phyloP scores from a whole-genome alignment of 768 basidiomycete species.

The Scleroderma citrinum region DNA sequence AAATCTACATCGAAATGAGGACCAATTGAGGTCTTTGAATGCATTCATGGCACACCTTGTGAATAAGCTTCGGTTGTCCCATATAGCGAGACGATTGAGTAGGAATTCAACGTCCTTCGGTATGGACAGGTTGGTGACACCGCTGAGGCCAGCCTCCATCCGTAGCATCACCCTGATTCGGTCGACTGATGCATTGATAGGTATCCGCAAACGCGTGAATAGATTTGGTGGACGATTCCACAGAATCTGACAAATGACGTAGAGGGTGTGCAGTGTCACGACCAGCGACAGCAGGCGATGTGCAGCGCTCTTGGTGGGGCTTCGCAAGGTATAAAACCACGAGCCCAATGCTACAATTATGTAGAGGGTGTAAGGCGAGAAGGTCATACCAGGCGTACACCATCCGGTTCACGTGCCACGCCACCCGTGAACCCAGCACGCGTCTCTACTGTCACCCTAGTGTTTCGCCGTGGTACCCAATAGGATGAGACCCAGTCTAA shows the following conservation, averaged over 20 bases:
- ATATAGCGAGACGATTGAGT: conserved; percentile 48
- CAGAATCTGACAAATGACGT: conserved; percentile 12
- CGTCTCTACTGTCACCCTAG: too few species aligned
- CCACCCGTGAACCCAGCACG: too few species aligned
- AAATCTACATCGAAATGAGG: conserved; percentile 38
- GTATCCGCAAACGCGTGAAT: conserved; percentile 49
- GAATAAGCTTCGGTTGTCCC: conserved; percentile 54
- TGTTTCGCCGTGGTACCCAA: too few species aligned
- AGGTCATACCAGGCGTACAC: too few species aligned
- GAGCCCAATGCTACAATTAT: background rate
- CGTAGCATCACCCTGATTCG: conserved; percentile 42
- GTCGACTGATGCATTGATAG: conserved; percentile 50
- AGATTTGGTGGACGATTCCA: conserved; percentile 51
- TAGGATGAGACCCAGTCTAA: too few species aligned
- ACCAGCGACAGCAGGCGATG: conserved; percentile 7
- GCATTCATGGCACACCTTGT: conserved; percentile 38
- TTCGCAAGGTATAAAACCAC: conserved; percentile 11
- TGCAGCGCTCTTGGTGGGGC: background rate
- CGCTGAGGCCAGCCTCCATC: conserved; percentile 34
- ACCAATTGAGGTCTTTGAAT: background rate
- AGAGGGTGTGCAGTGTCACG: conserved; percentile 11
- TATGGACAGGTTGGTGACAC: conserved; percentile 16
- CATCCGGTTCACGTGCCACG: too few species aligned
- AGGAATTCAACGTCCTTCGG: conserved; percentile 46
- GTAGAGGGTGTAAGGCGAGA: background rate